These are phyloP conservation scores for Rhazya stricta DNA, from an alignment of 257 asterid species.

Conservation along the genomic window DNA sequence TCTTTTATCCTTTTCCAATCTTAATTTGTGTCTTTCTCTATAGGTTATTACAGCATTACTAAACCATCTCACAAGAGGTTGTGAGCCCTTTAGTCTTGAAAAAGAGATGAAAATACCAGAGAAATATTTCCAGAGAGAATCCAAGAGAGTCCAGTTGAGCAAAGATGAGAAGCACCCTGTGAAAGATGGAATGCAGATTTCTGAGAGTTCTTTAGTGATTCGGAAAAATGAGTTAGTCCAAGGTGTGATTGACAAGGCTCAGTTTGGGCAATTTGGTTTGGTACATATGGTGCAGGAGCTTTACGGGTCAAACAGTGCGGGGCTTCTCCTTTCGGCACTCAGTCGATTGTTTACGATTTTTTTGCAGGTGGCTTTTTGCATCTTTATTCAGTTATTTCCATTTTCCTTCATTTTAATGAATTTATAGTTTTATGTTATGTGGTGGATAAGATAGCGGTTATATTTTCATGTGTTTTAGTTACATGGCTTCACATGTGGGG, in stretches of 20 bases:
- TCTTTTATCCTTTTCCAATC: neutral
- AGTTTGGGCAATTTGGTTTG: conserved; percentile 93
- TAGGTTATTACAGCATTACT: conserved; percentile 89
- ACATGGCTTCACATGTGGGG: conserved; percentile 96
- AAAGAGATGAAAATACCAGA: conserved; percentile 76
- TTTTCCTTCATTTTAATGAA: neutral
- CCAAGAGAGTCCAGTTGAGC: conserved; percentile 16
- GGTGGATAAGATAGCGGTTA: conserved; percentile 19
- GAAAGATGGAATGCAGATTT: conserved; percentile 61
- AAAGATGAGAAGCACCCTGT: conserved; percentile 50
- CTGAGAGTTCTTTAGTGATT: conserved; percentile 73
- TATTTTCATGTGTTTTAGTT: conserved; percentile 40
- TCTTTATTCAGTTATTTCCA: neutral
- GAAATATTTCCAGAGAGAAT: conserved; percentile 48
- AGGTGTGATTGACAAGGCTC: conserved; percentile 98
- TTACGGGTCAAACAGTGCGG: conserved; percentile 85
- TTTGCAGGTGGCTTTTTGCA: conserved; percentile 60
- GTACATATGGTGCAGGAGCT: conserved; percentile 97
- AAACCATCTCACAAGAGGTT: conserved; percentile 77
- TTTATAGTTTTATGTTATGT: neutral
- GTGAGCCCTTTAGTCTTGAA: conserved; percentile 73
- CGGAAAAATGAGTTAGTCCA: conserved; percentile 91
- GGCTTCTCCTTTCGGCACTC: conserved; percentile 80
- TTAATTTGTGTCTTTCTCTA: conserved; percentile 8
- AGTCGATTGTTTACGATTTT: conserved; percentile 84